Evolutionary conservation across 2,329 filamentous ascomycete species (phyloP), one percentile per base, ranked within the genome.

Genomic region (Aspergillus puulaauensis): DNA sequence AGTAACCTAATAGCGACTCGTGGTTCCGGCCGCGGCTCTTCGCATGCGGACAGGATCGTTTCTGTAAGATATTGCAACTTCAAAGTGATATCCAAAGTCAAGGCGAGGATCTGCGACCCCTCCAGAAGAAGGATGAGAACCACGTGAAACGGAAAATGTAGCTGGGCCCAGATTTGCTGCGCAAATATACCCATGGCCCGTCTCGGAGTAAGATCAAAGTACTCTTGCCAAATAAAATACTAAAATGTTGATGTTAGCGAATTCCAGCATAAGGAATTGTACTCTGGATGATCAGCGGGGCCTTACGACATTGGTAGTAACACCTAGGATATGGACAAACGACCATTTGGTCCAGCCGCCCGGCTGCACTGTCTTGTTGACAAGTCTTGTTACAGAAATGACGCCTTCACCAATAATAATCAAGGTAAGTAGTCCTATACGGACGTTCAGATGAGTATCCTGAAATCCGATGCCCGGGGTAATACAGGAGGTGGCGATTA

Each of bases 391-490:
- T 27, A 88, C 75, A n/a, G 83, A 81, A 40, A 88, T 86, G 15
- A 86, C 82, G 51, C 85, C 85, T 65, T 89, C 86, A 14, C 86
- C 86, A 57, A 89, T 81, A 56, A 89, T 85, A 59, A 89, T 87
- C 48, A 88, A 77, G 0, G 86, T 89, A 55, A 89, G 75, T 2
- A 88, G 76, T 12, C 81, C 82, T 80, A 89, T 82, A 9, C 87
- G 80, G 65, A 86, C 83, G 65, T 86, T 85, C 54, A 89, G 70
- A 67, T 88, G 84, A 0, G 84, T 88, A 56, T 82, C 77, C 58
- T 84, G 81, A 66, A 89, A 86, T 54, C 83, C 84, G 44, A 88
- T 77, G 50, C 83, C 80, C 3, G 80, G 76, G 68, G 80, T 87
- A 23, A 77, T 71, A 49, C 79, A 81, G 9, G 86, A 86, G 4